Evolutionary conservation across 106 monocot species (phyloP).

Genomic region (Dendrobium catenatum): DNA sequence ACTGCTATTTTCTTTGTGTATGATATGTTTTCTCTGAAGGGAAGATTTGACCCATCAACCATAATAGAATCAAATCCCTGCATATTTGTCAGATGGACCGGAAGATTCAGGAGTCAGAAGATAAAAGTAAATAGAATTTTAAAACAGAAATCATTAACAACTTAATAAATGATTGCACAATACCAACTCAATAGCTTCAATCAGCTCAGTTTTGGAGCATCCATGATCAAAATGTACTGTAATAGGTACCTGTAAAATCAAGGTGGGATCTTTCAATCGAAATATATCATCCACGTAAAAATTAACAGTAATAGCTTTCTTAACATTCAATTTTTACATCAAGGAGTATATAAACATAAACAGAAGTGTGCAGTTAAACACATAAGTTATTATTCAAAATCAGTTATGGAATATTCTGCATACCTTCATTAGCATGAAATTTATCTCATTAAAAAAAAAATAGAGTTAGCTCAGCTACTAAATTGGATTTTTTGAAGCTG

Average conservation of each 20-base stretch:
- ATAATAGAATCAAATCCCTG: conserved; percentile 96
- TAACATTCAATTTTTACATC: not conserved
- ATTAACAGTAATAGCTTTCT: not conserved
- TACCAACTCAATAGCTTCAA: conserved; percentile 86
- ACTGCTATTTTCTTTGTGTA: conserved; percentile 62
- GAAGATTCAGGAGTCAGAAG: not conserved
- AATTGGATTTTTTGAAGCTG: not conserved
- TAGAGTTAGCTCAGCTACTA: not conserved
- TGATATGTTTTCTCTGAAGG: conserved; percentile 59
- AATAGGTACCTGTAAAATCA: conserved; percentile 68
- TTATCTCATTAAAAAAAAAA: not conserved
- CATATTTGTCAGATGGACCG: not conserved
- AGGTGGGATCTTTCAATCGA: not conserved
- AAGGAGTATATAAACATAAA: not conserved
- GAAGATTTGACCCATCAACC: conserved; percentile 90
- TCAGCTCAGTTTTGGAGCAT: conserved; percentile 54
- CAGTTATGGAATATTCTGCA: not conserved
- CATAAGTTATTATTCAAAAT: not conserved
- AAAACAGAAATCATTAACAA: not conserved
- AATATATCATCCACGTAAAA: not conserved
- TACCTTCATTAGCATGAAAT: not conserved
- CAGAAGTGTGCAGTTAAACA: not conserved
- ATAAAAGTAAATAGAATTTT: not conserved
- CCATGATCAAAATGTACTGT: conserved; percentile 95
- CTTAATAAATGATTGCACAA: not conserved